Evolutionary conservation across 129 eudicot genomes (phyloP), one percentile per base, ranked within the genome.

Genomic region (Artemisia argyi): DNA sequence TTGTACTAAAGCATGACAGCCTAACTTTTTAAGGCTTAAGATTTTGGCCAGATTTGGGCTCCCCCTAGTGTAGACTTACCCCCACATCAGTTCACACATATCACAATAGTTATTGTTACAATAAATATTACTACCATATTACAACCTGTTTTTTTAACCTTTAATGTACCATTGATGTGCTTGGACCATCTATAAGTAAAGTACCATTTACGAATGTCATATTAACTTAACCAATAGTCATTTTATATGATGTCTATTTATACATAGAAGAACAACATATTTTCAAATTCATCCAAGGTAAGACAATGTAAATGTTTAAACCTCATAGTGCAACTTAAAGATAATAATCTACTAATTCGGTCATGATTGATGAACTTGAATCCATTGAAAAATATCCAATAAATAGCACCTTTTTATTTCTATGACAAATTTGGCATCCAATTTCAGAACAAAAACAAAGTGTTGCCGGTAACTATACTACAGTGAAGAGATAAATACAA

Each of bases 121-220:
- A 39, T 39, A 39, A 39, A 7, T 20, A 61, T 3, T 11, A 1
- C 35, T 20, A 22, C 57, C 20, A 39, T 53, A 54, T 44, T 35
- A 70, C 48, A 39, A 11, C 46, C 46, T 39, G 46, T 39, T 12
- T 26, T 68, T n/a, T 28, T 28, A 0, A 68, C 61, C 7, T 68
- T 8, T 26, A 15, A 50, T 68, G 60, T n/a, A 49, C 72, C 15
- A 15, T 48, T 66, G 56, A 49, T 49, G 59, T 14, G 49, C 11
- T 14, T 52, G 20, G 49, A 52, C 8, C 49, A 68, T 68, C 53
- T 28, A 68, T 30, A 11, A 68, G 62, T 26, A 51, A 51, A 68
- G 28, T 24, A 26, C 17, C 3, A 22, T 50, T 68, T 9, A 39
- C 7, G 69, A 32, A 32, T 15, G 28, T 18, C 28, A 55, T 18